These are phyloP conservation scores for Scenedesmus sp. DNA, from an alignment of 163 green algal species.

Conservation along the genomic window DNA sequence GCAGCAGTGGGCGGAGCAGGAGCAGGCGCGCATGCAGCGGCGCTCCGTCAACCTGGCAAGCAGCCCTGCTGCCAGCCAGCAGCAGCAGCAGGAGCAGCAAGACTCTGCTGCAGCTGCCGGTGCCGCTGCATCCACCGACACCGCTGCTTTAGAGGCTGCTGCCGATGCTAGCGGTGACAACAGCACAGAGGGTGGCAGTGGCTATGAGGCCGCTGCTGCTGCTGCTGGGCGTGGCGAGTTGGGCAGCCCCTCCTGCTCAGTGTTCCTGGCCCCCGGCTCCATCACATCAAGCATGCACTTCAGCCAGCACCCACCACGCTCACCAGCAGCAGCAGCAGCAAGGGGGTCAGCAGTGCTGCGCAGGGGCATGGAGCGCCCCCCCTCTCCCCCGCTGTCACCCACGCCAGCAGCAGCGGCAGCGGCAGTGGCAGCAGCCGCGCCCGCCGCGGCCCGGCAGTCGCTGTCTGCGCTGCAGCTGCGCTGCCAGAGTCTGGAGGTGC, in stretches of 20 bases:
- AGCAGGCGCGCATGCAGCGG: background rate
- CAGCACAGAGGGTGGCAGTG: background rate
- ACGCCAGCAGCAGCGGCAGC: background rate
- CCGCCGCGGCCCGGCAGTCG: background rate
- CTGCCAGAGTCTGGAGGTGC: constrained; percentile 27
- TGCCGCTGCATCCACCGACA: background rate
- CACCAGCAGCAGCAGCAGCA: constrained; percentile 11
- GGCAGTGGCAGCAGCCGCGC: background rate
- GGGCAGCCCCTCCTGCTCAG: background rate
- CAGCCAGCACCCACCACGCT: background rate
- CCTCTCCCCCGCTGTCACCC: background rate
- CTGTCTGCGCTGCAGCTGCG: constrained; percentile 18
- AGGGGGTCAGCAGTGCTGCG: background rate
- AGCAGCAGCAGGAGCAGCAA: constrained; percentile 1
- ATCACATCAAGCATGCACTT: background rate
- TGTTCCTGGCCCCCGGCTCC: background rate
- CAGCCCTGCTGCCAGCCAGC: background rate
- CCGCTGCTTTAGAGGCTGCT: background rate
- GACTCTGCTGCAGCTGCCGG: background rate
- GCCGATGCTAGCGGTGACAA: background rate
- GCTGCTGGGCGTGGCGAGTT: background rate
- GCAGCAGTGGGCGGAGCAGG: constrained; percentile 17
- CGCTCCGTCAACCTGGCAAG: background rate
- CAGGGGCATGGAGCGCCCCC: background rate
- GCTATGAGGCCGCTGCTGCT: background rate